Conservation (phyloP, 306 rosid species). For the Ziziphus jujuba region DNA sequence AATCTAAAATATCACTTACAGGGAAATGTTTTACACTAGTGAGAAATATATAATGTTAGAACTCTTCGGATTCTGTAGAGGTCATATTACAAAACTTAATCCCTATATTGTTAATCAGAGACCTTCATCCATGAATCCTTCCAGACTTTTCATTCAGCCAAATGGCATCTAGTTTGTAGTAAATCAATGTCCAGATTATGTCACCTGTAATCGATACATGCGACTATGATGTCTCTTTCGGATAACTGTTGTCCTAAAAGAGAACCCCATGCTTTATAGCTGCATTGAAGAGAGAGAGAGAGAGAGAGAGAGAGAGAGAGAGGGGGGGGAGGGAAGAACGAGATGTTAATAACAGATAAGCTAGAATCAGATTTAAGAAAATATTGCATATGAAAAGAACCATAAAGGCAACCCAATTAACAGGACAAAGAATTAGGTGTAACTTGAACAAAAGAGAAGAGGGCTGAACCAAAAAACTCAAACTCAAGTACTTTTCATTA, state of each 20-base stretch:
- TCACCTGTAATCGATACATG: slow-evolving; percentile 95
- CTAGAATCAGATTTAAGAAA: not conserved
- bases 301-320: not conserved
- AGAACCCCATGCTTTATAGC: slow-evolving; percentile 95
- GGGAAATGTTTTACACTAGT: not conserved
- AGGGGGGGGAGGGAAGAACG: not conserved
- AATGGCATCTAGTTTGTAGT: not conserved
- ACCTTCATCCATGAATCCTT: not conserved
- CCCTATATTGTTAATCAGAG: not conserved
- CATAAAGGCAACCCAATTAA: not conserved
- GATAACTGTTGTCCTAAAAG: slow-evolving; percentile 87
- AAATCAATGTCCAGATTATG: not conserved
- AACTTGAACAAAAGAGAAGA: slow-evolving; percentile 1
- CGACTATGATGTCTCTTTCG: slow-evolving; percentile 89
- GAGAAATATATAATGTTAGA: too few relatives aligned
- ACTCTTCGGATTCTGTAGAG: not conserved
- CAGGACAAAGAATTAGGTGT: not conserved
- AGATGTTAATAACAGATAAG: slow-evolving; percentile 1
- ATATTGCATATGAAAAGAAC: not conserved
- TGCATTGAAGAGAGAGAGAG: slow-evolving; percentile 26
- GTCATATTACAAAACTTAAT: not conserved
- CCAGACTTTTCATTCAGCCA: not conserved
- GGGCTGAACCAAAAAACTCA: not conserved
- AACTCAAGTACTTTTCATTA: not conserved
- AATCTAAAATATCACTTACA: not conserved